These are phyloP conservation scores for Phytophthora sp. DNA, from an alignment of 352 stramenopile genomes.

Conservation along the genomic window DNA sequence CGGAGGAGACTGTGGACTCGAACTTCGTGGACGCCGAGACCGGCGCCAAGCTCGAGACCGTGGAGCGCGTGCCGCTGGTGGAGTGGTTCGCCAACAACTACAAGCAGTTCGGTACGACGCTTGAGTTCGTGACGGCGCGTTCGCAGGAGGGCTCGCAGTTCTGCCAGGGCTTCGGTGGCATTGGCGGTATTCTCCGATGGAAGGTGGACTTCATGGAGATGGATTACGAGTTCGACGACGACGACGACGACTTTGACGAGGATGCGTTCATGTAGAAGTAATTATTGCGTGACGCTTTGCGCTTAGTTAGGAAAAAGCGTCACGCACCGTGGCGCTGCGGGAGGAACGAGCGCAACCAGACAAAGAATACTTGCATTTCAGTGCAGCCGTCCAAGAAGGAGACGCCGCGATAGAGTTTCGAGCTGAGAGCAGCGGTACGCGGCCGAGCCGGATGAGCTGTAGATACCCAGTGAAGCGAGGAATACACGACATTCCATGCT, in stretches of 20 bases:
- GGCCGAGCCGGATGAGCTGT: constrained; percentile 19
- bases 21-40: constrained; percentile 97
- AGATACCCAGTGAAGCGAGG: constrained; percentile 25
- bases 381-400: constrained; percentile 8
- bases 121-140: constrained; percentile 99
- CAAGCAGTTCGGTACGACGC: constrained; percentile 97
- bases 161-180: constrained; percentile 99
- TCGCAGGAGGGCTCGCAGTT: constrained; percentile 99
- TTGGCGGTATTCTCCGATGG: constrained; percentile 98
- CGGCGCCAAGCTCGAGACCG: constrained; percentile 96
- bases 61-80: constrained; percentile 97
- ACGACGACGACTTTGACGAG: constrained; percentile 89
- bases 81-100: constrained; percentile 99
- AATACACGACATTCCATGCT: constrained; percentile 36
- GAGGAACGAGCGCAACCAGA: constrained; percentile 35
- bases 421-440: constrained; percentile 18
- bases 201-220: constrained; percentile 99
- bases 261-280: constrained; percentile 87
- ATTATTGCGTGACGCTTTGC: constrained; percentile 63
- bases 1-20: constrained; percentile 92
- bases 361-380: constrained; percentile 29
- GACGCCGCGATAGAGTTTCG: constrained; percentile 35
- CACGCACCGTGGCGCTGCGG: constrained; percentile 42
- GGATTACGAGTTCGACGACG: constrained; percentile 93
- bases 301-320: constrained; percentile 37